Conservation (phyloP, 768 basidiomycete species). For the Pulveroboletus sp. region DNA sequence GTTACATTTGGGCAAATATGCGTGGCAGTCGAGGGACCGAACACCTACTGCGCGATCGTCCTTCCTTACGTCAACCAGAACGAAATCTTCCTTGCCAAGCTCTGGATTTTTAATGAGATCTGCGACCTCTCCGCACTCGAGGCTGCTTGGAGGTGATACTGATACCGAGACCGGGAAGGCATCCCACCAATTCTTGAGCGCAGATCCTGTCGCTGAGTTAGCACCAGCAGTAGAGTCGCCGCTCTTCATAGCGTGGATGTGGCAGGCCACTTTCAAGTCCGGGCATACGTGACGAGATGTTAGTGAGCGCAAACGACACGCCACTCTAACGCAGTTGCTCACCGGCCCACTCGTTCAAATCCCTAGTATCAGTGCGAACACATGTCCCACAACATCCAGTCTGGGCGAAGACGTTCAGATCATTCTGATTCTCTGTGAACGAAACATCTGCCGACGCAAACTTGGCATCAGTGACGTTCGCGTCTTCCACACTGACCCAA, state of each 20-base stretch:
- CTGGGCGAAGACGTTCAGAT: slow-evolving; percentile 36
- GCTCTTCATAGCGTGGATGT: slow-evolving; percentile 42
- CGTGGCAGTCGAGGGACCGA: neutral
- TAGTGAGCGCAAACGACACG: neutral
- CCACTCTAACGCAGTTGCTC: slow-evolving; percentile 8
- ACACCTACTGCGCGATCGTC: slow-evolving; percentile 42
- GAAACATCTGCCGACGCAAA: slow-evolving; percentile 31
- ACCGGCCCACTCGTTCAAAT: slow-evolving; percentile 47
- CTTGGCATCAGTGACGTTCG: neutral
- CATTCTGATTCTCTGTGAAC: slow-evolving; percentile 37
- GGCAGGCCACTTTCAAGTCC: slow-evolving; percentile 37
- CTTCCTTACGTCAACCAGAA: slow-evolving; percentile 47
- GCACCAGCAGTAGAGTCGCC: neutral
- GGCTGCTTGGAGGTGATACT: slow-evolving; percentile 26
- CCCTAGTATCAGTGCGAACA: slow-evolving; percentile 15
- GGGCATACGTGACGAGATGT: neutral
- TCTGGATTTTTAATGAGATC: slow-evolving; percentile 20
- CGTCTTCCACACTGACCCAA: slow-evolving; percentile 7
- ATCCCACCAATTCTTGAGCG: slow-evolving; percentile 48
- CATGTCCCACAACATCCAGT: slow-evolving; percentile 5
- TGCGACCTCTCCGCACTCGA: slow-evolving; percentile 38
- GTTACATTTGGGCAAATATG: neutral
- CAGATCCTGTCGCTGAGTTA: slow-evolving; percentile 1
- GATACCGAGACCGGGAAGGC: slow-evolving; percentile 42
- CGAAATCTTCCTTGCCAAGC: slow-evolving; percentile 23